Conservation (phyloP, 129 eudicot genomes). For the Ambrosia artemisiifolia region DNA sequence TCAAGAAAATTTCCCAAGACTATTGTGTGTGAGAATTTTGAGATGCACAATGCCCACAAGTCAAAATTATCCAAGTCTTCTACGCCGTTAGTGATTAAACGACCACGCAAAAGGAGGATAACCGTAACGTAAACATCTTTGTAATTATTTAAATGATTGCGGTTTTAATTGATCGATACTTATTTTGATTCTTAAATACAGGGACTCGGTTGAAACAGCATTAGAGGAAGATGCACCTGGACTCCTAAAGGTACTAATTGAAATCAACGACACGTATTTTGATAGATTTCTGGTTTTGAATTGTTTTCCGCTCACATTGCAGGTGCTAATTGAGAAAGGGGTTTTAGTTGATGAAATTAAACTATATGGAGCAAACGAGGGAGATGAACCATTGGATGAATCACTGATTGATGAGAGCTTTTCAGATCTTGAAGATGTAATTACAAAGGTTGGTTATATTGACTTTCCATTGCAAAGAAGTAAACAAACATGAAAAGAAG, state of each 20-base stretch:
- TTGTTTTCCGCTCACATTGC: conserved; percentile 5
- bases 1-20: conserved; percentile 29
- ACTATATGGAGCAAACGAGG: conserved; percentile 74
- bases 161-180: background rate
- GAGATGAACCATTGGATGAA: conserved; percentile 57
- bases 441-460: conserved; percentile 56
- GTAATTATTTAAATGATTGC: background rate
- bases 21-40: conserved; percentile 12
- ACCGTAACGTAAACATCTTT: conserved; percentile 70
- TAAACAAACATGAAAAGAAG: background rate
- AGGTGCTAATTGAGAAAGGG: conserved; percentile 82
- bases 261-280: background rate
- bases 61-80: conserved; percentile 40
- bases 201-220: conserved; percentile 85
- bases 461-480: background rate
- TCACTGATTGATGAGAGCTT: conserved; percentile 61
- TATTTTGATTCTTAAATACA: conserved; percentile 29
- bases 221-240: conserved; percentile 99
- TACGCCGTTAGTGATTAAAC: conserved; percentile 41
- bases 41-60: conserved; percentile 31
- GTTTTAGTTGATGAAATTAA: conserved; percentile 70
- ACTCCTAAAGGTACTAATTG: conserved; percentile 63
- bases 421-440: conserved; percentile 76
- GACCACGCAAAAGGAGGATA: conserved; percentile 63
- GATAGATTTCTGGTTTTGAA: background rate